phyloP scores from a whole-genome alignment of 305 asterid species.

The Salvia sclarea region DNA sequence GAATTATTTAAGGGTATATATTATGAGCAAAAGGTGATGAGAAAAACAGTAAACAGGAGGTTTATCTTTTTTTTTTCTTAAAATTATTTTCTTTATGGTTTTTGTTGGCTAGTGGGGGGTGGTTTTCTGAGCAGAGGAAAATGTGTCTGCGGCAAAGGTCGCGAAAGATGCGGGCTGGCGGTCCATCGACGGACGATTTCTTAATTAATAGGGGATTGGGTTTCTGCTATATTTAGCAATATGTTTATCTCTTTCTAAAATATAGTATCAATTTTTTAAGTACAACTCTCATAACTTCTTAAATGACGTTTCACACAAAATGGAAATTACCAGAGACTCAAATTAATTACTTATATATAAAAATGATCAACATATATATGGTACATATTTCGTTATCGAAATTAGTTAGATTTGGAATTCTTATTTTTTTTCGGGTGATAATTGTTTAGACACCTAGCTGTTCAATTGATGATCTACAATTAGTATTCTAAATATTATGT shows the following conservation, averaged over 20 bases:
- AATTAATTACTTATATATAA: too few relatives aligned
- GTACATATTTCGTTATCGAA: neutral
- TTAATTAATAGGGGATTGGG: neutral
- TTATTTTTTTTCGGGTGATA: neutral
- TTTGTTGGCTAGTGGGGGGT: conserved; percentile 4
- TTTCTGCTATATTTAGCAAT: neutral
- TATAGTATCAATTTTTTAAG: too few relatives aligned
- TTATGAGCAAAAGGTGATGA: neutral
- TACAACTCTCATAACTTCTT: too few relatives aligned
- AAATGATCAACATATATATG: neutral
- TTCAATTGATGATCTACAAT: neutral
- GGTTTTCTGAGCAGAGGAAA: conserved; percentile 38
- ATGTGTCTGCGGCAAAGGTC: conserved; percentile 53
- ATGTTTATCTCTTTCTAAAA: neutral
- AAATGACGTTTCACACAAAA: too few relatives aligned
- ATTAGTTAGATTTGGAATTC: neutral
- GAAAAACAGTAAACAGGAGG: conserved; percentile 1
- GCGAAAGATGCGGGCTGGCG: conserved; percentile 71
- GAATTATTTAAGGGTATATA: neutral
- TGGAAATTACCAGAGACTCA: neutral
- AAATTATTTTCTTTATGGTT: too few relatives aligned
- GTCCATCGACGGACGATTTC: neutral
- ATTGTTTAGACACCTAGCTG: too few relatives aligned
- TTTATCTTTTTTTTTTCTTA: neutral
- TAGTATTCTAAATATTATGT: neutral